Conservation (phyloP, 2,329 filamentous ascomycete genomes). For the Cytospora piceicola region DNA sequence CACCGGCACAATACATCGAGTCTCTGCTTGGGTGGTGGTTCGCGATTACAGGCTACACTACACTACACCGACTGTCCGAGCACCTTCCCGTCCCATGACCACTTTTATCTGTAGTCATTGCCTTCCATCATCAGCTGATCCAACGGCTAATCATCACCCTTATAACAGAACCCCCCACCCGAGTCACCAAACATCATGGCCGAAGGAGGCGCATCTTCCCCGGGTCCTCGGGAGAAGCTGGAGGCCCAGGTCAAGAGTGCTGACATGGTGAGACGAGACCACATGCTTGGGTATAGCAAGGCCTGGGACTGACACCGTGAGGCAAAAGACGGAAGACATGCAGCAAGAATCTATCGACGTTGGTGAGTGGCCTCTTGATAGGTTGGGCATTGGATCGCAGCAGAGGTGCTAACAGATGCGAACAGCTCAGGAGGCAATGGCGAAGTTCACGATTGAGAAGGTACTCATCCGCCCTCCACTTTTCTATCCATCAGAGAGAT, state of each 20-base stretch:
- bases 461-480: slow-evolving; percentile 38
- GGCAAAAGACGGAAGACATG: slow-evolving; percentile 87
- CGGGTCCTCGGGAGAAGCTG: slow-evolving; percentile 71
- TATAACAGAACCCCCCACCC: not conserved
- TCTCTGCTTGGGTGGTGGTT: not conserved
- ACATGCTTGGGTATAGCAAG: not conserved
- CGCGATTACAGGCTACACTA: not conserved
- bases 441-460: slow-evolving; percentile 66
- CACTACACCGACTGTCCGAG: not conserved
- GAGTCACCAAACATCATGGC: slow-evolving; percentile 19
- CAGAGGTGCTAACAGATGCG: slow-evolving; percentile 3
- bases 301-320: slow-evolving; percentile 13
- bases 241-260: slow-evolving; percentile 97
- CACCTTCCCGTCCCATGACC: not conserved
- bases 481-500: not conserved
- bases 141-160: slow-evolving; percentile 6
- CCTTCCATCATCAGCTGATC: not conserved
- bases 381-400: not conserved
- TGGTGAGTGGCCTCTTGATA: slow-evolving; percentile 63
- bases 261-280: slow-evolving; percentile 79
- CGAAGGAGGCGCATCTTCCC: slow-evolving; percentile 40
- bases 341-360: slow-evolving; percentile 94
- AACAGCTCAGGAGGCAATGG: slow-evolving; percentile 65
- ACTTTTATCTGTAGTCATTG: not conserved
- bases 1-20: not conserved